Percentiles rank a stretch among this genome's conserved stretches.
These are phyloP conservation scores for Tulasnella sp. DNA, from an alignment of 768 basidiomycete species.

Conservation along the genomic window DNA sequence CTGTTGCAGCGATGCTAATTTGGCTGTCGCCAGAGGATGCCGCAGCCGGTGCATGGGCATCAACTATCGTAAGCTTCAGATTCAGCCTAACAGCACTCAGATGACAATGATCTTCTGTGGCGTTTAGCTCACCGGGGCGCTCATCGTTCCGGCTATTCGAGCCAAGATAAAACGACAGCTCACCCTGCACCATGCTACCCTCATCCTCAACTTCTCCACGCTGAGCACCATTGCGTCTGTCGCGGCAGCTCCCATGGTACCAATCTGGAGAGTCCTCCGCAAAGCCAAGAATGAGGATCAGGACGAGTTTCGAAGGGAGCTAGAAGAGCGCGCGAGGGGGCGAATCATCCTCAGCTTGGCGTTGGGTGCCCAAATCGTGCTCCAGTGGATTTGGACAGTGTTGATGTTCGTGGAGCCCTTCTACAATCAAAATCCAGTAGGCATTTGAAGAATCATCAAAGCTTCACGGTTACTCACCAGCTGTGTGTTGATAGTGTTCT, in stretches of 20 bases:
- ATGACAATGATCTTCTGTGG: not conserved
- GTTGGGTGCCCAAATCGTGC: constrained; percentile 4
- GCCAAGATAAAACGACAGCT: constrained; percentile 8
- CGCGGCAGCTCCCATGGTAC: constrained; percentile 11
- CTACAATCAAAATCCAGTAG: constrained; percentile 2
- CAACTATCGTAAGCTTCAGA: not conserved
- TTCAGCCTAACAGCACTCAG: not conserved
- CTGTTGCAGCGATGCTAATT: not conserved
- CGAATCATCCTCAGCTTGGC: constrained; percentile 10
- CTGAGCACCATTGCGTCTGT: constrained; percentile 12
- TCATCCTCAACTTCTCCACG: constrained; percentile 15
- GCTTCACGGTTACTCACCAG: not conserved
- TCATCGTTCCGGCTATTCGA: constrained; percentile 11
- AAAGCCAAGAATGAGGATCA: not conserved
- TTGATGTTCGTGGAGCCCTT: constrained; percentile 7
- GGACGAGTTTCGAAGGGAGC: not conserved
- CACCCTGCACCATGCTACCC: constrained; percentile 11
- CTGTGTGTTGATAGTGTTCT: not conserved
- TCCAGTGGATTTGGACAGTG: constrained; percentile 11
- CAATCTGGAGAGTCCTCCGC: constrained; percentile 12
- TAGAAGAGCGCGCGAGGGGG: not conserved
- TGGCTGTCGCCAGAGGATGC: constrained; percentile 12
- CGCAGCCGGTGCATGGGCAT: constrained; percentile 12
- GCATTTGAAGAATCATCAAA: not conserved
- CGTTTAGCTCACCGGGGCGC: constrained; percentile 5